Evolutionary conservation across 768 basidiomycete genomes (phyloP).

Genomic region (Tylopilus rubrobrunneus): DNA sequence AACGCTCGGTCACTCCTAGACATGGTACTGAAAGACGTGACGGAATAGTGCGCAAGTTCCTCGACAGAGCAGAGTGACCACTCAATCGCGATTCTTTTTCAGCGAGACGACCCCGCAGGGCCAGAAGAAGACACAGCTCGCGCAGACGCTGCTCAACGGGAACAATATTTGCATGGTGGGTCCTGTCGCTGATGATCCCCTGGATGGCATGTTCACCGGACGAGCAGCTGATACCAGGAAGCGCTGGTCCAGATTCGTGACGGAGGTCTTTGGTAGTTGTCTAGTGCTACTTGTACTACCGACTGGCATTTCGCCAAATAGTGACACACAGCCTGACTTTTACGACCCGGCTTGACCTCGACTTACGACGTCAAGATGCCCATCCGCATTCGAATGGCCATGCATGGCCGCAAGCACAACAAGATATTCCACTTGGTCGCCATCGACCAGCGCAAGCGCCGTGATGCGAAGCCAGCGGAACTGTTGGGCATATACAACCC

Average conservation of each 20-base stretch:
- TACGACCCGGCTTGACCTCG: neutral
- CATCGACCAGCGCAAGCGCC: conserved; percentile 61
- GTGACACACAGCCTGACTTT: conserved; percentile 15
- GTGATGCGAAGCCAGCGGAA: conserved; percentile 86
- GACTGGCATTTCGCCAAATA: conserved; percentile 24
- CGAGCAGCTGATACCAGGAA: conserved; percentile 62
- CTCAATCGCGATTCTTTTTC: neutral
- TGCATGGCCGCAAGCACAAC: conserved; percentile 73
- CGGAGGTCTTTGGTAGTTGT: neutral
- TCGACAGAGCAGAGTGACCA: neutral
- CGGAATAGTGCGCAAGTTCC: conserved; percentile 72
- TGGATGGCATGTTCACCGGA: conserved; percentile 2
- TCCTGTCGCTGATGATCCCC: neutral
- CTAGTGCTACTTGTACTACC: neutral
- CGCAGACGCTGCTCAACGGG: conserved; percentile 88
- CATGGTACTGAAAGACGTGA: conserved; percentile 95
- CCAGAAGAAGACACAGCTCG: conserved; percentile 73
- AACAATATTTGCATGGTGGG: conserved; percentile 96
- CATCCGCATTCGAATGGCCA: conserved; percentile 79
- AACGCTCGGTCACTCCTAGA: conserved; percentile 40
- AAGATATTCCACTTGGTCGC: conserved; percentile 86
- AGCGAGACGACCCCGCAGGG: conserved; percentile 88
- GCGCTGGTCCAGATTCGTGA: conserved; percentile 55
- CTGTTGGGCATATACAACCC: conserved; percentile 84
- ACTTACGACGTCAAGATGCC: conserved; percentile 49